A percentile compares a stretch with the other conserved stretches of the same genome.
Evolutionary conservation across 2,329 filamentous ascomycete species (phyloP).

Genomic region (Claviceps africana): DNA sequence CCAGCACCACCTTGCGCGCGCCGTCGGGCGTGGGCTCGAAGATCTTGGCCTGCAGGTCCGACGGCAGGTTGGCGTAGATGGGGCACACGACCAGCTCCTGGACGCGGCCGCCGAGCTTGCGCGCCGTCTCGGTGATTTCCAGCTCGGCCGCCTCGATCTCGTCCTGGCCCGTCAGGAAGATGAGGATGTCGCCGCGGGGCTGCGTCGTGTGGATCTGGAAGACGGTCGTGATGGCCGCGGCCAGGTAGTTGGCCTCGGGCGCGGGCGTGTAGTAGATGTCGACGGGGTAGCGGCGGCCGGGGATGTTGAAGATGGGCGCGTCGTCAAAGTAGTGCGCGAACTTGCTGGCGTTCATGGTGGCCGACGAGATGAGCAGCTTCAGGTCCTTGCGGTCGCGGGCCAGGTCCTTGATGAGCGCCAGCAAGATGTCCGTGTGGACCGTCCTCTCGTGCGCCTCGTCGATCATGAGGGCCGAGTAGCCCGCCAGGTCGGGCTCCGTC

Average conservation of each 20-base stretch:
- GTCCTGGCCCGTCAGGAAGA: conserved; percentile 91
- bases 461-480: conserved; percentile 84
- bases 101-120: conserved; percentile 72
- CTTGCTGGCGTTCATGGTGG: conserved; percentile 86
- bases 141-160: conserved; percentile 84
- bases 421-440: conserved; percentile 76
- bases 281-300: conserved; percentile 76
- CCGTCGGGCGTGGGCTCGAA: conserved; percentile 83
- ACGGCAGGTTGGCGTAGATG: conserved; percentile 86
- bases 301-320: conserved; percentile 87
- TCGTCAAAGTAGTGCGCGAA: conserved; percentile 88
- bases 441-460: conserved; percentile 96
- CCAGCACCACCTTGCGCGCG: conserved; percentile 79
- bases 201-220: conserved; percentile 92
- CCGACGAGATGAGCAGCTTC: conserved; percentile 82
- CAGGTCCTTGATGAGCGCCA: conserved; percentile 81
- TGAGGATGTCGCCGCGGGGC: conserved; percentile 74
- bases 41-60: conserved; percentile 81
- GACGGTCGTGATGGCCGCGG: conserved; percentile 79
- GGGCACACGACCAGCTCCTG: conserved; percentile 82
- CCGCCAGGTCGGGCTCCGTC: conserved; percentile 69
- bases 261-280: conserved; percentile 83
- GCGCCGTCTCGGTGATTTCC: conserved; percentile 70
- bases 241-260: conserved; percentile 87
- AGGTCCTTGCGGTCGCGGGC: conserved; percentile 70